A percentile compares a stretch with the other conserved stretches of the same genome.
These are phyloP conservation scores for Beauveria sp. DNA, from an alignment of 2,329 filamentous ascomycete species.

Conservation along the genomic window DNA sequence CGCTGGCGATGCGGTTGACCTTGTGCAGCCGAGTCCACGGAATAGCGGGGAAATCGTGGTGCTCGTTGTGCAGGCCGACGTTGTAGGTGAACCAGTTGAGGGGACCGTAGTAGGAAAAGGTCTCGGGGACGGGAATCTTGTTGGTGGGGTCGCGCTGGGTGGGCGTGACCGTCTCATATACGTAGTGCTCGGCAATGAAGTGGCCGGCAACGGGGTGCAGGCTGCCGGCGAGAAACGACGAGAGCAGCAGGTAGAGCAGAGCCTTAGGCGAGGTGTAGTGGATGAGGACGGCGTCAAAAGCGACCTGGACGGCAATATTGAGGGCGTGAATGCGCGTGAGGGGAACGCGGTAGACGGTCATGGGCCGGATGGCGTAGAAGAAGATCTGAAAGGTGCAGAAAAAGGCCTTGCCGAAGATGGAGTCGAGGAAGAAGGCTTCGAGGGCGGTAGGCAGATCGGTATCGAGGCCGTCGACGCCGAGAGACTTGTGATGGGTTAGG, in stretches of 20 bases:
- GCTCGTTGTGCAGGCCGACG: conserved; percentile 95
- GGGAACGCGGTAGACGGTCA: conserved; percentile 85
- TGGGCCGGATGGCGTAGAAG: conserved; percentile 94
- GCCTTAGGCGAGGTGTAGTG: conserved; percentile 53
- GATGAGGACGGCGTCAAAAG: conserved; percentile 68
- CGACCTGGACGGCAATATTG: conserved; percentile 71
- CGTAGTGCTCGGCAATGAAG: conserved; percentile 97
- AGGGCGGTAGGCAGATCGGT: conserved; percentile 89
- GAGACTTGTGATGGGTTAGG: conserved; percentile 96
- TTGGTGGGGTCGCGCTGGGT: conserved; percentile 51
- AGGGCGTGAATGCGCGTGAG: conserved; percentile 77
- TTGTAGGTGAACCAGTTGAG: conserved; percentile 95
- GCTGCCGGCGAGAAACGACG: conserved; percentile 87
- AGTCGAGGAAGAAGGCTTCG: conserved; percentile 90
- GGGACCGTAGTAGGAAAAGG: conserved; percentile 92
- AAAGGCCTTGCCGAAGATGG: conserved; percentile 91
- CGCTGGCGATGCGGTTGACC: conserved; percentile 71
- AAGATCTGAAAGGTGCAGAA: conserved; percentile 99
- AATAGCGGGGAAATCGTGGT: conserved; percentile 96
- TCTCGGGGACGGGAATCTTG: conserved; percentile 71
- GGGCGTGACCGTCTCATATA: conserved; percentile 58
- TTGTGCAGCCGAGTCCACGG: conserved; percentile 83
- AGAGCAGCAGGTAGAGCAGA: conserved; percentile 76
- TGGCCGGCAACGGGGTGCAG: conserved; percentile 92
- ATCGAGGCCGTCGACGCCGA: conserved; percentile 92